Evolutionary conservation across 2,329 filamentous ascomycete species (phyloP).

Genomic region (Penicillium polonicum): DNA sequence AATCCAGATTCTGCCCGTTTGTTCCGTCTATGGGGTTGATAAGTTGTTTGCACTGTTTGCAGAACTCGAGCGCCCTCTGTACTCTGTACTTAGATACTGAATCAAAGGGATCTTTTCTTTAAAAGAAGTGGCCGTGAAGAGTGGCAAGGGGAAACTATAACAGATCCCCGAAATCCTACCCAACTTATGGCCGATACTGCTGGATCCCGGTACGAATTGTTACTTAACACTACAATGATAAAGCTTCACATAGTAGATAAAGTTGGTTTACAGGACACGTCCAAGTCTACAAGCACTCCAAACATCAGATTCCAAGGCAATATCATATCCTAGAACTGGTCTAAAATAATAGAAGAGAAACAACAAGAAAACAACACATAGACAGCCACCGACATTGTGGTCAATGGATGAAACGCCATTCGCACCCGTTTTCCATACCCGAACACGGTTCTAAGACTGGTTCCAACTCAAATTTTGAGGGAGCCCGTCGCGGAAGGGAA

Average conservation of each 20-base stretch:
- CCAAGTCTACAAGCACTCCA: not conserved
- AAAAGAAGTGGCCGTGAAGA: no score
- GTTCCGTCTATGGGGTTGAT: no score
- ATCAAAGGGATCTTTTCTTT: no score
- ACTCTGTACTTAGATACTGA: no score
- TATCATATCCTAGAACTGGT: constrained; percentile 34
- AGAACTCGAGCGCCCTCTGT: no score
- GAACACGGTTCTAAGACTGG: constrained; percentile 43
- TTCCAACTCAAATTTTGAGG: constrained; percentile 36
- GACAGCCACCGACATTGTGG: constrained; percentile 31
- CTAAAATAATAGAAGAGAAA: constrained; percentile 23
- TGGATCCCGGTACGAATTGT: not conserved
- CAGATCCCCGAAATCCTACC: no score
- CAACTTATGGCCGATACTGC: not conserved
- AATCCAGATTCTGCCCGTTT: no score
- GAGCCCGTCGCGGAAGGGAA: constrained; percentile 33
- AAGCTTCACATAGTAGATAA: not conserved
- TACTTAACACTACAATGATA: not conserved
- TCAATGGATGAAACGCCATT: constrained; percentile 42
- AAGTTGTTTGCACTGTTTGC: no score
- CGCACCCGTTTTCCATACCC: constrained; percentile 46
- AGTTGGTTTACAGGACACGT: not conserved
- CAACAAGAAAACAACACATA: constrained; percentile 27
- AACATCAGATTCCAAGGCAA: constrained; percentile 24
- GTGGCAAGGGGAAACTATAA: no score